phyloP scores from a whole-genome alignment of 176 grass and related monocot genomes.

The Dendrocalamus sinicus region DNA sequence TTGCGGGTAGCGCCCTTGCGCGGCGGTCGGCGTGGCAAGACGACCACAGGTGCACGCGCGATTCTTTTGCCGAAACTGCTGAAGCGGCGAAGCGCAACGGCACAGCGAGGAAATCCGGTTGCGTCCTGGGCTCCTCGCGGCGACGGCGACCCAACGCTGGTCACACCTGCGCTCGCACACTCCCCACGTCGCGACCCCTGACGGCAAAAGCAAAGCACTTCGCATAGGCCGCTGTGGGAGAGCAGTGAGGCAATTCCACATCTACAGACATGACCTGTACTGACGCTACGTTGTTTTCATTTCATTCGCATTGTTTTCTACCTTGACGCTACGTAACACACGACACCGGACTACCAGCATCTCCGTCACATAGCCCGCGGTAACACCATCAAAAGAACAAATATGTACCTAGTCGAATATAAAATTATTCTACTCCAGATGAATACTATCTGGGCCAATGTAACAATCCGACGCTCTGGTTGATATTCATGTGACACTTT shows the following conservation, averaged over 20 bases:
- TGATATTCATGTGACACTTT: not conserved
- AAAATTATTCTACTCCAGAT: not conserved
- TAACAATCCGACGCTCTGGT: not conserved
- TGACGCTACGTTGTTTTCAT: not conserved
- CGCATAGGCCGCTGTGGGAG: not conserved
- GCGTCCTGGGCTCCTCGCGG: not conserved
- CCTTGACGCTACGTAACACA: not conserved
- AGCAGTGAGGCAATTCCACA: no score
- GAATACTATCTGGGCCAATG: not conserved
- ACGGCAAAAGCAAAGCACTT: not conserved
- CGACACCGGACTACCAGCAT: not conserved
- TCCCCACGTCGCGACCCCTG: not conserved
- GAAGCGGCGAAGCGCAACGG: not conserved
- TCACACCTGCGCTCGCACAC: not conserved
- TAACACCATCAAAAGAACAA: not conserved
- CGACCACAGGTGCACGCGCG: not conserved
- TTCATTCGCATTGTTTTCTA: not conserved
- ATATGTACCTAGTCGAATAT: not conserved
- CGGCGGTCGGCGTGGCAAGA: not conserved
- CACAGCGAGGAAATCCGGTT: not conserved
- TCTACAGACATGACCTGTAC: not conserved
- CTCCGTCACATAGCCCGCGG: not conserved
- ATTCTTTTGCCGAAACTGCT: not conserved
- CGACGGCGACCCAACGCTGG: not conserved
- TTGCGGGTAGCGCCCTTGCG: no score